Evolutionary conservation across 345 rosid genomes (phyloP), one percentile per base, ranked within the genome.

Genomic region (Turnera subulata): DNA sequence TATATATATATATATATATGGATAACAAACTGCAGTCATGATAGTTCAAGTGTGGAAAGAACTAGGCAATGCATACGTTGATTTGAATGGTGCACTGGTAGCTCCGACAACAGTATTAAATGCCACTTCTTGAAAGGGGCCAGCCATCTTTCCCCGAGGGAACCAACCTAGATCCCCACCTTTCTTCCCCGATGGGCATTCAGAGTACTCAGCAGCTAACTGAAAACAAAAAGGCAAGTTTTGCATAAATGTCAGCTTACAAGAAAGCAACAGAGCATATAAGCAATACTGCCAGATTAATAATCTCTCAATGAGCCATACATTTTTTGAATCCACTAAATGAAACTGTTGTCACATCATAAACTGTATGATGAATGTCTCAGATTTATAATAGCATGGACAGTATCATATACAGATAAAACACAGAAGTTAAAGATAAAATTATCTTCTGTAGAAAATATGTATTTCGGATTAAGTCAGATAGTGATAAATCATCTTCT

Each of bases 121-220:
- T 46, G 98, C 94, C 57, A 92, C 91, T 22, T 89, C 96, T 62
- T 86, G 98, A 73, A 92, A 92, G 11, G 96, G 98, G 11, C 96
- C 98, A 0, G 91, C 95, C 98, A 92, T 92, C 76, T 92, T 92
- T 23, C 98, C 98, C 2, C 97, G 76, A 2, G 97, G 98, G 65
- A 92, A 92, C 97, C 98, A 92, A 74, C 98, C 98, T 69, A 92
- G 82, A 72, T 92, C 98, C 20, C 98, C 98, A 10, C 98, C 98
- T 71, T 92, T 92, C 78, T 92, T 92, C 50, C 95, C 98, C 11
- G 98, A 92, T 21, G 97, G 95, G 44, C 95, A 92, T 61, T 92
- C 98, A 0, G 98, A 92, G 64, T 82, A 92, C 67, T 92, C 96
- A 54, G 92, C 91, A 55, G 98, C 97, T 65, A 86, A 32, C 98